Evolutionary conservation across 2,329 filamentous ascomycete genomes (phyloP).

Genomic region (Fusarium anguioides): DNA sequence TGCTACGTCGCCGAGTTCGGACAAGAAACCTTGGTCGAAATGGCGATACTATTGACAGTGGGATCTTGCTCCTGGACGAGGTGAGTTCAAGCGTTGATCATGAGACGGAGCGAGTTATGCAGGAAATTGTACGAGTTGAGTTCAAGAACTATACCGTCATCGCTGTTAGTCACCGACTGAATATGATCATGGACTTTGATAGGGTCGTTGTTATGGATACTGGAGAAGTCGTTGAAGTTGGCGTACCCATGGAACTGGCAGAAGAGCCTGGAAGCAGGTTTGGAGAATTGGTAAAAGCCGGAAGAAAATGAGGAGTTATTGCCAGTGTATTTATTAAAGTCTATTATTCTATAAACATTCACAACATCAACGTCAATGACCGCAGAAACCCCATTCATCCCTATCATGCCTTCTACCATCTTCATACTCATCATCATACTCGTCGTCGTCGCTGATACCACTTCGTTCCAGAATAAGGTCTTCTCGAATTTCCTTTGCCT

Average conservation of each 20-base stretch:
- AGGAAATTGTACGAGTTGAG: slow-evolving; percentile 53
- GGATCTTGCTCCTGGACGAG: slow-evolving; percentile 56
- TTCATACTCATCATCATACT: too few relatives aligned
- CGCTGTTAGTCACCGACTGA: slow-evolving; percentile 58
- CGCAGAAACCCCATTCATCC: slow-evolving; percentile 10
- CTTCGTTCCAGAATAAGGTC: slow-evolving; percentile 24
- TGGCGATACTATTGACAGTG: slow-evolving; percentile 14
- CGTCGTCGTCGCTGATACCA: neutral
- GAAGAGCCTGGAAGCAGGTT: slow-evolving; percentile 44
- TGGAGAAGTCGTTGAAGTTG: slow-evolving; percentile 57
- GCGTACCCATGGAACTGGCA: slow-evolving; percentile 37
- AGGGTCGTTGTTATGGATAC: slow-evolving; percentile 60
- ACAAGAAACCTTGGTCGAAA: slow-evolving; percentile 1
- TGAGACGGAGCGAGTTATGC: slow-evolving; percentile 55
- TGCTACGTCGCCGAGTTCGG: slow-evolving; percentile 55
- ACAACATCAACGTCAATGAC: neutral
- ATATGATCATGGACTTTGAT: slow-evolving; percentile 63
- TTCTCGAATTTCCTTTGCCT: slow-evolving; percentile 11
- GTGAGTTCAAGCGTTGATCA: slow-evolving; percentile 56
- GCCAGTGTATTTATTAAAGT: too few relatives aligned
- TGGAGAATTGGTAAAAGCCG: slow-evolving; percentile 34
- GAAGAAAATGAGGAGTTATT: neutral
- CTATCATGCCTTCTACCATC: neutral
- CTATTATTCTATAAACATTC: too few relatives aligned
- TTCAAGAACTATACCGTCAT: slow-evolving; percentile 63